Conservation (phyloP, 371 early-diverging fungal species). For the Syncephalis plumigaleata region DNA sequence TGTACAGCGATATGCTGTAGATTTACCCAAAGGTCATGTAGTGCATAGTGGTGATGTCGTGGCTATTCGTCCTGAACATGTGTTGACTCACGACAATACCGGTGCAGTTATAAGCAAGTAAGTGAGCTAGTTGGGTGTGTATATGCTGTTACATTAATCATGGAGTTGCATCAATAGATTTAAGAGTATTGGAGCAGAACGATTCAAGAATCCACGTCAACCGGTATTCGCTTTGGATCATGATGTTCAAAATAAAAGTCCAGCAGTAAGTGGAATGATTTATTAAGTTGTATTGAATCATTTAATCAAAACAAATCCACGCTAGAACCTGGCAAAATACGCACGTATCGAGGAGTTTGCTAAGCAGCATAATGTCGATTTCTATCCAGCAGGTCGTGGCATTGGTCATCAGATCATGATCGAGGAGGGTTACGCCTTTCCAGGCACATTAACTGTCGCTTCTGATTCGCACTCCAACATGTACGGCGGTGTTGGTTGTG, state of each 20-base stretch:
- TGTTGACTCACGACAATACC: conserved; percentile 94
- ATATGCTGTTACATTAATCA: background rate
- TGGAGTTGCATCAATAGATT: conserved; percentile 30
- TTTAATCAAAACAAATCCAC: background rate
- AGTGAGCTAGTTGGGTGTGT: no score
- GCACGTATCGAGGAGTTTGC: conserved; percentile 68
- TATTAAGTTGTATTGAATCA: no score
- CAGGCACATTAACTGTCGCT: conserved; percentile 80
- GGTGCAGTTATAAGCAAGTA: conserved; percentile 84
- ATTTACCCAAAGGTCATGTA: conserved; percentile 33
- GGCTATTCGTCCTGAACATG: conserved; percentile 72
- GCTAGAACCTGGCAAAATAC: conserved; percentile 72
- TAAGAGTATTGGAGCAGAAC: conserved; percentile 71
- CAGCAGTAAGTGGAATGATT: conserved; percentile 40
- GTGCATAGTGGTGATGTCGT: conserved; percentile 87
- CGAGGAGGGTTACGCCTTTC: conserved; percentile 92
- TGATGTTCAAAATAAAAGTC: conserved; percentile 85
- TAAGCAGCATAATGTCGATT: conserved; percentile 60
- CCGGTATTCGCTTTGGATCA: conserved; percentile 92
- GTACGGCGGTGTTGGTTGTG: conserved; percentile 88
- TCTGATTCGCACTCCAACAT: conserved; percentile 97
- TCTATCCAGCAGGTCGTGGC: conserved; percentile 90
- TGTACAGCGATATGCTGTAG: conserved; percentile 72
- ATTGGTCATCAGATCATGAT: conserved; percentile 95
- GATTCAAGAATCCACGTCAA: conserved; percentile 59